Evolutionary conservation across 805 yeast genomes (phyloP).

Genomic region (Candida railenensis): DNA sequence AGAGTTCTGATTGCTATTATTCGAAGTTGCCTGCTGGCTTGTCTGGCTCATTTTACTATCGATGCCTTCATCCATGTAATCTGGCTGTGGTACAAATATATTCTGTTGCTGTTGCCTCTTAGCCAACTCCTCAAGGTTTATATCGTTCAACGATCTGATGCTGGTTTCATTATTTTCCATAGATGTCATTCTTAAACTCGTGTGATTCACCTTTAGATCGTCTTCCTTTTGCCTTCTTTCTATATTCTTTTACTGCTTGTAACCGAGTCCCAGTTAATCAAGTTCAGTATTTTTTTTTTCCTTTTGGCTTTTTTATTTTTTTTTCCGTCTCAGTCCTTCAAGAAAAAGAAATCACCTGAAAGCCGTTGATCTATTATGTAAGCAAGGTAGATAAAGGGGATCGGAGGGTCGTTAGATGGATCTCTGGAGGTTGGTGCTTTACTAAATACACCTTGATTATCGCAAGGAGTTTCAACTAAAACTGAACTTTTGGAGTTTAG

Average conservation of each 20-base stretch:
- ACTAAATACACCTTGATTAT: too few species aligned
- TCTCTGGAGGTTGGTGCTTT: too few species aligned
- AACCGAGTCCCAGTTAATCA: not conserved
- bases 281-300: not conserved
- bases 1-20: not conserved
- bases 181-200: conserved; percentile 18
- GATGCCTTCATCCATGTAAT: conserved; percentile 10
- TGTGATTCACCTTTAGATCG: too few species aligned
- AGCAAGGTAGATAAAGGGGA: not conserved
- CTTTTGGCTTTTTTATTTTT: not conserved
- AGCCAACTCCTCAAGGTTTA: conserved; percentile 26
- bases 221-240: not conserved
- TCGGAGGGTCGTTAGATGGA: too few species aligned
- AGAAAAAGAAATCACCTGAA: not conserved
- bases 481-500: too few species aligned
- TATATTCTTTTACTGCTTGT: not conserved
- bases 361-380: not conserved
- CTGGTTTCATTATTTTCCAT: conserved; percentile 23
- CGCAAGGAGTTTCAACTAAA: not conserved
- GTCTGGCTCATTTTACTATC: conserved; percentile 9
- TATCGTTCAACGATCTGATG: conserved; percentile 23
- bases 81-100: conserved; percentile 20
- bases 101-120: conserved; percentile 27
- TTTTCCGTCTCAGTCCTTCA: not conserved
- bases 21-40: not conserved